phyloP scores from a whole-genome alignment of 192 early-diverging fungal species.

The Ambispora gerdemannii region DNA sequence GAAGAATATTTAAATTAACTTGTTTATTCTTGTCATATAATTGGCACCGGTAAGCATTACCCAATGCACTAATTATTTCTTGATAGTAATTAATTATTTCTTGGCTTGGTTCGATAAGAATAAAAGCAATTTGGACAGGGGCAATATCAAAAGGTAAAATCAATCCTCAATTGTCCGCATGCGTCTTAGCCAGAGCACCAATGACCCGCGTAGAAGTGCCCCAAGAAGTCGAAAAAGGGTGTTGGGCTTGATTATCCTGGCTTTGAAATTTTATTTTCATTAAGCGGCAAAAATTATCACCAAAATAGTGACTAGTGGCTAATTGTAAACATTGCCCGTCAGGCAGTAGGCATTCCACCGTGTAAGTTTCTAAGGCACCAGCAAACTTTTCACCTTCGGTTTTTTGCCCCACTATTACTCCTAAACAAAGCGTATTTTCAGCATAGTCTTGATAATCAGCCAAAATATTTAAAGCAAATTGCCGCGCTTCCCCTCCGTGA shows the following conservation, averaged over 20 bases:
- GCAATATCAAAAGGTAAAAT: constrained; percentile 22
- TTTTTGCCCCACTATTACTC: constrained; percentile 3
- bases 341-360: constrained; percentile 12
- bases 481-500: not conserved
- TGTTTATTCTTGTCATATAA: constrained; percentile 8
- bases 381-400: constrained; percentile 6
- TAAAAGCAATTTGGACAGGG: constrained; percentile 23
- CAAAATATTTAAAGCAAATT: constrained; percentile 7
- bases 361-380: constrained; percentile 16
- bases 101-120: not conserved
- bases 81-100: constrained; percentile 22
- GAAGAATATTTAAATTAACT: constrained; percentile 6
- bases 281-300: constrained; percentile 12
- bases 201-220: constrained; percentile 14
- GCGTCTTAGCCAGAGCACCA: not conserved
- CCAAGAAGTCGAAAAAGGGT: constrained; percentile 10
- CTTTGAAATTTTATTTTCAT: constrained; percentile 17
- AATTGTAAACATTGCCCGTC: constrained; percentile 24
- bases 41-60: constrained; percentile 2
- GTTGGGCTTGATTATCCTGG: not conserved
- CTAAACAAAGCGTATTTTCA: constrained; percentile 6
- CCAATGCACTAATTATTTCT: not conserved
- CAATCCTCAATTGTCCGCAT: constrained; percentile 17
- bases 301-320: constrained; percentile 23
- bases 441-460: constrained; percentile 1